These are phyloP conservation scores for Umbilicus rupestris DNA, from an alignment of 164 flowering plant genomes.

Conservation along the genomic window DNA sequence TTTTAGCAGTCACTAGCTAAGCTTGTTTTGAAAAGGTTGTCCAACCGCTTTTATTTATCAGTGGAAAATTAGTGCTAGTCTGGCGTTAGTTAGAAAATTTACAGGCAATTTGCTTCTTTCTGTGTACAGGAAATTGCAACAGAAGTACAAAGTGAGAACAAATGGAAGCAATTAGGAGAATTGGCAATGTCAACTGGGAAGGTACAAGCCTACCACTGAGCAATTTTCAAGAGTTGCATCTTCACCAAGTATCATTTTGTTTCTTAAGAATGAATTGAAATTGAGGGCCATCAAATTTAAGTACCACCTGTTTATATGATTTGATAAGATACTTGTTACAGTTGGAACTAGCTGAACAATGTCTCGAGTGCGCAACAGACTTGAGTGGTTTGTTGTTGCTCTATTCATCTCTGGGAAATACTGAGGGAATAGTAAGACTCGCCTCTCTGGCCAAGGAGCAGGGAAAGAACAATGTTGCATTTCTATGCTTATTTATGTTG, in stretches of 20 bases:
- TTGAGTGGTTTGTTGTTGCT: constrained; percentile 89
- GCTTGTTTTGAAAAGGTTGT: neutral
- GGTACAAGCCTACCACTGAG: constrained; percentile 27
- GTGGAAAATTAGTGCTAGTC: neutral
- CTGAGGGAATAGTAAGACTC: constrained; percentile 73
- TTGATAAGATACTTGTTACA: constrained; percentile 25
- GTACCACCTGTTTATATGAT: neutral
- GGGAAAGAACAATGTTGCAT: constrained; percentile 95
- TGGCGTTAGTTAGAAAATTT: neutral
- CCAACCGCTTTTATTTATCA: neutral
- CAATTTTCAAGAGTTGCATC: neutral
- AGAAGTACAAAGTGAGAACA: constrained; percentile 82
- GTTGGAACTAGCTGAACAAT: constrained; percentile 95
- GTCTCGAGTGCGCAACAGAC: constrained; percentile 77
- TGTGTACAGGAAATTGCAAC: constrained; percentile 65
- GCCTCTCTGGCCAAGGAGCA: constrained; percentile 82
- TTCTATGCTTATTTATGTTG: constrained; percentile 81
- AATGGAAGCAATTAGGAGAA: constrained; percentile 99
- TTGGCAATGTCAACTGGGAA: constrained; percentile 91
- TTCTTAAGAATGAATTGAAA: neutral
- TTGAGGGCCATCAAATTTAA: neutral
- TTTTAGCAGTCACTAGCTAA: constrained; percentile 2
- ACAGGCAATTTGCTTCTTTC: neutral
- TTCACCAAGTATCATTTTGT: neutral
- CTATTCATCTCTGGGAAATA: constrained; percentile 93